Conservation (phyloP, 2,329 filamentous ascomycete genomes). For the Exserohilum rostratum region DNA sequence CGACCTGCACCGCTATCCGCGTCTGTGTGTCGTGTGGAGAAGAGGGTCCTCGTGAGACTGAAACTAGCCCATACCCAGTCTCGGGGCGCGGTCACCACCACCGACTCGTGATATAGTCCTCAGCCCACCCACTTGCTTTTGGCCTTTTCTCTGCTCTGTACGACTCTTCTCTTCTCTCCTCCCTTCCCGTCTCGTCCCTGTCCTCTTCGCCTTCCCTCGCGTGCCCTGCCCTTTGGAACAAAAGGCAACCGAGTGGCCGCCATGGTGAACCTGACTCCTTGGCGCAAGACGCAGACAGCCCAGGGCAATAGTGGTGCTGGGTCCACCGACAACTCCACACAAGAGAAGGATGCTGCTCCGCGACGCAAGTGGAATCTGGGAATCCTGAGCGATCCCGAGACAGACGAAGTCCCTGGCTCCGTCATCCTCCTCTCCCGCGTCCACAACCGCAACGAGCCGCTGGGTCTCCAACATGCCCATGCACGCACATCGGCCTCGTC, state of each 20-base stretch:
- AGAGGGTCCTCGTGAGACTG: constrained; percentile 17
- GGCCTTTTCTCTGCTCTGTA: not conserved
- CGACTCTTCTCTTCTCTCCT: not conserved
- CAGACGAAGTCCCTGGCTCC: constrained; percentile 83
- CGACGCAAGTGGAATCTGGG: constrained; percentile 65
- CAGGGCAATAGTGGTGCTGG: not conserved
- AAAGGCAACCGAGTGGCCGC: no score
- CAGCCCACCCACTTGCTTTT: not conserved
- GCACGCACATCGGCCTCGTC: constrained; percentile 63
- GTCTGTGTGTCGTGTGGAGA: constrained; percentile 6
- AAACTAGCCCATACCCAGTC: constrained; percentile 4
- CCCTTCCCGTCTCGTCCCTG: not conserved
- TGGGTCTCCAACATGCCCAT: constrained; percentile 68
- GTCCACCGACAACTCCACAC: constrained; percentile 6
- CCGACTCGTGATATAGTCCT: constrained; percentile 2
- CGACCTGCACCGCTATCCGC: constrained; percentile 13
- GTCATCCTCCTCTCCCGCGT: constrained; percentile 63
- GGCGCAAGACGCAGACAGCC: constrained; percentile 21
- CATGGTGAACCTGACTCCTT: constrained; percentile 28
- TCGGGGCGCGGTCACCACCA: no score
- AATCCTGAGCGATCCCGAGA: constrained; percentile 80
- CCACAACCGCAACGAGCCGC: constrained; percentile 65
- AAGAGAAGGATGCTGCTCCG: constrained; percentile 13
- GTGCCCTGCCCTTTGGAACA: no score
- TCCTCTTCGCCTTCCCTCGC: no score